Base-by-base conservation (phyloP, 2,329 filamentous ascomycete genomes). In the Paecilomyces niveus region DNA sequence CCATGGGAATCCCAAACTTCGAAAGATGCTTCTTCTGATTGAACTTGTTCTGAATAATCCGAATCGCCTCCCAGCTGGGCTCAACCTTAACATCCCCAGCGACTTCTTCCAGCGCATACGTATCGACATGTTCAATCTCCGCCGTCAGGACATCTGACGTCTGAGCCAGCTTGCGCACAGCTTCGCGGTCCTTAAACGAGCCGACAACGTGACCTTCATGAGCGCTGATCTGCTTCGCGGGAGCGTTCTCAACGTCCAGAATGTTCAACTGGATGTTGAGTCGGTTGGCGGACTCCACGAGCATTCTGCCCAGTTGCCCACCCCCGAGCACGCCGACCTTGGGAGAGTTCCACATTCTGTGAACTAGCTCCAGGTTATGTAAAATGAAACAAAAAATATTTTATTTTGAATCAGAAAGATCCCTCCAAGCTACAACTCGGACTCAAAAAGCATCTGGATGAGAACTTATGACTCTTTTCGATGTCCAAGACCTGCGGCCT, bases 111-210 rank as follows among this genome's bases (percentile, higher is more conserved):
- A 97, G 83, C 24, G 94, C 88, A 56, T 90, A 81, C n/a, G 91
- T 94, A 73, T 97, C 86, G 59, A 97, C 89, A 75, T 97, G 93
- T 79, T 97, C 93, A 63, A 96, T 97, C 75, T 97, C 93, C 13
- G 96, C 90, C 0, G 92, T 97, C 61, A 97, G 80, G 15, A 96
- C 85, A 71, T 96, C 90, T 66, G 87, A 91, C 33, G 81, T 77
- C 45, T 83, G 77, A 1, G 93, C 92, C n/a, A 97, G 81, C 72
- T 90, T 82, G 51, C 86, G 85, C 63, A 97, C 92, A 63, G 89
- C 88, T 33, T 84, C 83, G 0, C 87, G 80, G 65, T 96, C 89
- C 71, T 91, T 92, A 82, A 96, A 97, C 0, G 92, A 96, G 59
- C 92, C 93, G 18, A 86, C 83, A 59, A 96, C 84, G 71, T 97